Percentiles rank a stretch among this genome's conserved stretches.
Conservation (phyloP, 768 basidiomycete species). For the Phaffia tasmanica region DNA sequence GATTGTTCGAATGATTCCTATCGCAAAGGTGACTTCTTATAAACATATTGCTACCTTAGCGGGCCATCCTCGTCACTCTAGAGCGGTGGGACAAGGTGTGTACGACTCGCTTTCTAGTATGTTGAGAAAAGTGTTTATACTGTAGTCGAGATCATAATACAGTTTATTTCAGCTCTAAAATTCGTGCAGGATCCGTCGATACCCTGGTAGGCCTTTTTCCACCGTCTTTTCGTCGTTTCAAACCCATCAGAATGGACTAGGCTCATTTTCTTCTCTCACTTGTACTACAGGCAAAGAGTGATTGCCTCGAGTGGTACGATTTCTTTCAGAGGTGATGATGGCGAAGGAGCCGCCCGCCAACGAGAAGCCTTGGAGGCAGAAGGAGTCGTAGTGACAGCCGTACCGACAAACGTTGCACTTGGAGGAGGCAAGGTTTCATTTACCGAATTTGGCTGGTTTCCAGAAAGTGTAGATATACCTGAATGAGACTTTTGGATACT, state of each 20-base stretch:
- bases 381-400: constrained; percentile 61
- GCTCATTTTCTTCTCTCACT: no score
- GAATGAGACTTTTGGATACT: no score
- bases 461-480: constrained; percentile 26
- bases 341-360: constrained; percentile 64
- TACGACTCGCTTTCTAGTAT: background rate
- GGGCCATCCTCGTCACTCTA: constrained; percentile 65
- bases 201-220: constrained; percentile 56
- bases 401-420: constrained; percentile 43
- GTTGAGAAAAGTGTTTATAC: background rate
- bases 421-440: constrained; percentile 45
- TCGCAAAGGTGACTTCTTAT: constrained; percentile 60
- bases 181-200: constrained; percentile 58
- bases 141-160: background rate
- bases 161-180: constrained; percentile 53
- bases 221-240: no score
- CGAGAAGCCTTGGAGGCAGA: constrained; percentile 65
- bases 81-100: constrained; percentile 72
- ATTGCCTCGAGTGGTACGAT: constrained; percentile 52
- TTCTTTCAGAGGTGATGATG: constrained; percentile 73
- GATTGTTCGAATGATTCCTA: constrained; percentile 57
- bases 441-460: constrained; percentile 37
- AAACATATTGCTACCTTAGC: constrained; percentile 62
- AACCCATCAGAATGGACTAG: no score
- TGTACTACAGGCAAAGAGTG: constrained; percentile 42